Conservation (phyloP, 2,329 filamentous ascomycete species). For the Parafenestella ontariensis region DNA sequence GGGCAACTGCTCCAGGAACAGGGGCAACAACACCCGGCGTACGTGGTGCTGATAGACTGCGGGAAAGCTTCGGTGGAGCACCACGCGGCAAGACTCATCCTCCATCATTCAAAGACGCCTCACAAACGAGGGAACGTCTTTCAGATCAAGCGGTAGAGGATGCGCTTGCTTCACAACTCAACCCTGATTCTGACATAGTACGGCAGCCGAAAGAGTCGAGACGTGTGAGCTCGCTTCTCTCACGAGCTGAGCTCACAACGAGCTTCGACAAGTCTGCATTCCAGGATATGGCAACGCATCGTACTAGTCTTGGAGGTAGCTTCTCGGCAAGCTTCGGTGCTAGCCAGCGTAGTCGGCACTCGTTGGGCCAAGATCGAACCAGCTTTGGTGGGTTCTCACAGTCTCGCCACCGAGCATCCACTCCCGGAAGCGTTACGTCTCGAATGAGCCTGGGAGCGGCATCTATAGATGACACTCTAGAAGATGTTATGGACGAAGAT, state of each 20-base stretch:
- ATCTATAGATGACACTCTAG: constrained; percentile 48
- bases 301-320: constrained; percentile 48
- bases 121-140: constrained; percentile 39
- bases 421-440: constrained; percentile 56
- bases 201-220: constrained; percentile 69
- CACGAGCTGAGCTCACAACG: constrained; percentile 83
- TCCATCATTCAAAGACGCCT: constrained; percentile 48
- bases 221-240: constrained; percentile 88
- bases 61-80: constrained; percentile 76
- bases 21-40: constrained; percentile 77
- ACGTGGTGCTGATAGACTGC: constrained; percentile 66
- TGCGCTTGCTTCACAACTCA: constrained; percentile 57
- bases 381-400: constrained; percentile 61
- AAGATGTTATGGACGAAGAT: constrained; percentile 49
- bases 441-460: constrained; percentile 47
- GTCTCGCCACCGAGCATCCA: constrained; percentile 61
- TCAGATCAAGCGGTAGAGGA: constrained; percentile 54
- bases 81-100: constrained; percentile 53
- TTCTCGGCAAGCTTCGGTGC: constrained; percentile 56
- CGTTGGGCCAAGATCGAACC: constrained; percentile 71
- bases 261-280: constrained; percentile 85
- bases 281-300: constrained; percentile 68
- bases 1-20: constrained; percentile 66
- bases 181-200: constrained; percentile 57
- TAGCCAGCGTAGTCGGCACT: constrained; percentile 71